Evolutionary conservation across 345 rosid species (phyloP).

Genomic region (Odontarrhena argentea): DNA sequence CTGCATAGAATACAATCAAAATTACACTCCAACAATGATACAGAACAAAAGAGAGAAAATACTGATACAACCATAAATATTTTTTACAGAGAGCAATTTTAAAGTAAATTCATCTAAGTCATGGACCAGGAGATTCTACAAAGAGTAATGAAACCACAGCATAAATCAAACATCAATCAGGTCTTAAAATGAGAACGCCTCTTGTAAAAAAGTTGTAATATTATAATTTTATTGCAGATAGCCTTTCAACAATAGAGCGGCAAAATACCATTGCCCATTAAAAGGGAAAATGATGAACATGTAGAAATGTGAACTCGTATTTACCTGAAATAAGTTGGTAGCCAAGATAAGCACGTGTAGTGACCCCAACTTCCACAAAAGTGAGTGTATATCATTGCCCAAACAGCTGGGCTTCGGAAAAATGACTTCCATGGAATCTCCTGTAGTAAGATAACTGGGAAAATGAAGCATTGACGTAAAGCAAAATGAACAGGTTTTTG

Average conservation of each 20-base stretch:
- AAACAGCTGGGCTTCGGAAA: constrained; percentile 68
- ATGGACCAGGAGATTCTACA: background rate
- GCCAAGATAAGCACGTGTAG: constrained; percentile 91
- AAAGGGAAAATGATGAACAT: constrained; percentile 16
- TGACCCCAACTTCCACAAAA: constrained; percentile 99
- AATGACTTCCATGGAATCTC: constrained; percentile 90
- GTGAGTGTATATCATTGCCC: constrained; percentile 97
- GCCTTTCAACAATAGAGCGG: constrained; percentile 7
- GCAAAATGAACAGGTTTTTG: constrained; percentile 19
- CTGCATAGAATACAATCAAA: constrained; percentile 49
- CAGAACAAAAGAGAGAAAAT: background rate
- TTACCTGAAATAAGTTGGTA: constrained; percentile 93
- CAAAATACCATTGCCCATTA: background rate
- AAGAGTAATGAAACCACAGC: constrained; percentile 25
- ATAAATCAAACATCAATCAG: constrained; percentile 22
- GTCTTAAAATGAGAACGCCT: constrained; percentile 8
- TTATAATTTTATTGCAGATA: background rate
- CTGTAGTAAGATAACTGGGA: constrained; percentile 45
- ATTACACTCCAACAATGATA: constrained; percentile 20
- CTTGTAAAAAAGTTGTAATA: constrained; percentile 1
- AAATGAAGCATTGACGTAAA: constrained; percentile 10
- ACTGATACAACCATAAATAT: constrained; percentile 2
- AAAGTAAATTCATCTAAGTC: constrained; percentile 8
- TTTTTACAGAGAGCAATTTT: background rate
- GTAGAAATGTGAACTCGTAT: constrained; percentile 13